Conservation (phyloP, 2,329 filamentous ascomycete genomes). For the Stylonectria norvegica region DNA sequence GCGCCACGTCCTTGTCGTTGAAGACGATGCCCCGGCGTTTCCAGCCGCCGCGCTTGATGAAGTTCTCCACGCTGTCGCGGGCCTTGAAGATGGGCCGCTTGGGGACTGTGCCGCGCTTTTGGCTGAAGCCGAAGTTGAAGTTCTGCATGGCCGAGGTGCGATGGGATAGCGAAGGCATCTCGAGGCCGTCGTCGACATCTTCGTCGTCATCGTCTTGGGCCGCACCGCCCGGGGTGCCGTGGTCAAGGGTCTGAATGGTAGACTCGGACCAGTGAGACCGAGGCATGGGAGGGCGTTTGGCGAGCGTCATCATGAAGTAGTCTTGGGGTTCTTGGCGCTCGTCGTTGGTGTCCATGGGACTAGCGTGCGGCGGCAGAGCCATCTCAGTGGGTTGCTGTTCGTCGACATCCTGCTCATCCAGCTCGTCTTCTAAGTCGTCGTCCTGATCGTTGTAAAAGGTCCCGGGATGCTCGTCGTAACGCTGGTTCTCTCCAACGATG, state of each 20-base stretch:
- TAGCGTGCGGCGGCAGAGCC: constrained; percentile 30
- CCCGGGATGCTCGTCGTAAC: constrained; percentile 23
- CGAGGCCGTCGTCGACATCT: constrained; percentile 22
- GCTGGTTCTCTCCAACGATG: constrained; percentile 15
- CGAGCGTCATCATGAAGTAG: constrained; percentile 33
- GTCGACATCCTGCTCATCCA: constrained; percentile 26
- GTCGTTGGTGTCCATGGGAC: constrained; percentile 23
- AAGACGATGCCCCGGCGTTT: constrained; percentile 43
- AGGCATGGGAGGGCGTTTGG: constrained; percentile 30
- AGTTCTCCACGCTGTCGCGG: constrained; percentile 39
- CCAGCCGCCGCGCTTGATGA: constrained; percentile 43
- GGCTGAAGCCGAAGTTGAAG: constrained; percentile 34
- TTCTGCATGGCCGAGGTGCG: constrained; percentile 21
- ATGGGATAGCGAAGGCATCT: constrained; percentile 25
- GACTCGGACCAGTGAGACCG: constrained; percentile 43
- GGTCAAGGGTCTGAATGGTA: constrained; percentile 33
- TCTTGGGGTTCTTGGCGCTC: constrained; percentile 28
- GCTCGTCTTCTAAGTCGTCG: constrained; percentile 22
- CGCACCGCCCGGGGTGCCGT: constrained; percentile 21
- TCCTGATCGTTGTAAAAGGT: constrained; percentile 29
- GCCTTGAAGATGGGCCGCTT: constrained; percentile 38
- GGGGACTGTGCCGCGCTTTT: constrained; percentile 29
- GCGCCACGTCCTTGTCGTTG: constrained; percentile 32
- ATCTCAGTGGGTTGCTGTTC: constrained; percentile 26
- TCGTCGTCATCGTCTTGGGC: constrained; percentile 21